Conservation (phyloP, 225 moss, liverwort and hornwort species). For the Thuidium tamariscinum region DNA sequence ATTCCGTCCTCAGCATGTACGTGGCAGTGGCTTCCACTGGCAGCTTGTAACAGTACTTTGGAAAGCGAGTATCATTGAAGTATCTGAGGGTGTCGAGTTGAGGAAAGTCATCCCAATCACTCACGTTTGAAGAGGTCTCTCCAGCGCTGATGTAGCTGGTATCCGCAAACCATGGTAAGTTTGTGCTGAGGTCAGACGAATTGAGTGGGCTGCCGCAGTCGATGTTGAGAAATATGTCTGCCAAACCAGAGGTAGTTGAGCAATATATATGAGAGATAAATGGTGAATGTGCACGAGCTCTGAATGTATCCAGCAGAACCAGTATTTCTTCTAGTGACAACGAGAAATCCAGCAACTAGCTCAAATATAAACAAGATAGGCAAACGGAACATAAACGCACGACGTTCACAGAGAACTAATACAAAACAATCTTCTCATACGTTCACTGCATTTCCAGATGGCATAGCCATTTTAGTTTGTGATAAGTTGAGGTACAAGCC, state of each 20-base stretch:
- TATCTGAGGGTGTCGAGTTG: background rate
- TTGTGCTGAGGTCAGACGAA: background rate
- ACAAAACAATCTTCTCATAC: background rate
- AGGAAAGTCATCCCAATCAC: fast-evolving
- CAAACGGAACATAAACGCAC: background rate
- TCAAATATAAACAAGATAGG: background rate
- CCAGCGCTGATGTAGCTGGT: background rate
- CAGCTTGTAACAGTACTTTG: conserved; percentile 6
- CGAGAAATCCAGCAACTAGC: background rate
- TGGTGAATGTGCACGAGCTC: background rate
- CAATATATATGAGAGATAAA: background rate
- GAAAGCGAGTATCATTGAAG: background rate
- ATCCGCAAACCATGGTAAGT: background rate
- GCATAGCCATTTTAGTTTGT: background rate
- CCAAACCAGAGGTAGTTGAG: background rate
- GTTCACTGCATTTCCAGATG: background rate
- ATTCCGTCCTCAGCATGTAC: background rate
- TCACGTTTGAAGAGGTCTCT: background rate
- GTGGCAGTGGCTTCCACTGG: background rate
- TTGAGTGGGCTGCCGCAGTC: background rate
- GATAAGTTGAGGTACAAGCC: background rate
- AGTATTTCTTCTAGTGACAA: background rate
- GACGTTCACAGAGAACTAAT: background rate
- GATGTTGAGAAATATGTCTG: background rate
- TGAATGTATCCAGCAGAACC: too few species aligned